Evolutionary conservation across 2,329 filamentous ascomycete genomes (phyloP).

Genomic region (Tolypocladium tundrense): DNA sequence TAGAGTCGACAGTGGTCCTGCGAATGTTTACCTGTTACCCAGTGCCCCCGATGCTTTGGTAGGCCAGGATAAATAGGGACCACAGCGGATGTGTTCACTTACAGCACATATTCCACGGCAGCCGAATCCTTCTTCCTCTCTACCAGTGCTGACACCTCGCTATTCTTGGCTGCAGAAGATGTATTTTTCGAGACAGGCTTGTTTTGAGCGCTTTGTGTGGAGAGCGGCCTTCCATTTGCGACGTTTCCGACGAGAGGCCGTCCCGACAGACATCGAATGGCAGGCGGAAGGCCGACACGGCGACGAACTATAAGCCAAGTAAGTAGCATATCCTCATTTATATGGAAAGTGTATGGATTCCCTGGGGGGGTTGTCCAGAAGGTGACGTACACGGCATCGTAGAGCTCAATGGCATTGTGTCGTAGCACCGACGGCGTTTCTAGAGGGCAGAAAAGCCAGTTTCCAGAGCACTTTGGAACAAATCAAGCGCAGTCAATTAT

Average conservation of each 20-base stretch:
- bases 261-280: neutral
- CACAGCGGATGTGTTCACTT: neutral
- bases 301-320: neutral
- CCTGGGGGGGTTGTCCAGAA: neutral
- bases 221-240: neutral
- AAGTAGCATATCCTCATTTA: neutral
- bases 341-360: neutral
- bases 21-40: neutral
- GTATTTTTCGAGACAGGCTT: neutral
- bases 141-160: neutral
- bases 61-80: neutral
- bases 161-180: neutral
- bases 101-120: neutral
- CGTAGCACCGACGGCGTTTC: neutral
- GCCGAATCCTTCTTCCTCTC: neutral
- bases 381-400: neutral
- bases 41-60: no score
- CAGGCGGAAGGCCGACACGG: neutral
- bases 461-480: no score
- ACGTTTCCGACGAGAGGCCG: neutral
- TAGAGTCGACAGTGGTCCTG: conserved; percentile 67
- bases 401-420: neutral
- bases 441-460: neutral
- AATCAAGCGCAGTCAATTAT: no score
- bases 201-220: neutral